Base-by-base conservation (phyloP, 352 stramenopile genomes). In the Globisporangium nunn region DNA sequence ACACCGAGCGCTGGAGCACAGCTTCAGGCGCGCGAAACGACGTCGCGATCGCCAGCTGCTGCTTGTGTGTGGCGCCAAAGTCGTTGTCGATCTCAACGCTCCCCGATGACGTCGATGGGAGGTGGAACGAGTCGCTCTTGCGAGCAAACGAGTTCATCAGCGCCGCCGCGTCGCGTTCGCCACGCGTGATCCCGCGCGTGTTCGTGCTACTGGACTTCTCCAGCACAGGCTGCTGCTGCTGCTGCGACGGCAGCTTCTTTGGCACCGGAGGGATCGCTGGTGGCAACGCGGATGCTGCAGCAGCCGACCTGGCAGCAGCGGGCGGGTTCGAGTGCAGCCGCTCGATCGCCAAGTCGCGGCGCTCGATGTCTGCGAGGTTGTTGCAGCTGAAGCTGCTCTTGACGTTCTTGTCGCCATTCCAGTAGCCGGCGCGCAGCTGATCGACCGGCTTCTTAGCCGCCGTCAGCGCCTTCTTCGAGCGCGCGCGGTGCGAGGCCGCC, bases 331-430 rank as follows among this genome's bases (percentile, higher is more conserved):
- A 15, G 17, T 15, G 15, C 31, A 63, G 37, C 31, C 68, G 63
- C 48, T 86, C 72, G 40, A 85, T 61, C 49, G 70, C 30, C 7
- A 81, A 52, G 31, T 76, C 76, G 10, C 67, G 69, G 11, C 72
- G 64, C 59, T 87, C 81, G 39, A 88, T 74, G 44, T 91, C 81
- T 3, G 76, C 57, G 18, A 91, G 52, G 51, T 91, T 91, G 65
- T 91, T 91, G 72, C 76, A 88, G 54, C 81, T 91, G 44, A 88
- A 87, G 66, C 81, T 91, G 66, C 75, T 88, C 56, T 82, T 91
- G 52, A 88, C 68, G 60, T 85, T 88, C 55, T 73, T 85, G 23
- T 67, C 54, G 37, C 71, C 73, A 50, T 88, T 88, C 81, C 81
- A 88, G 52, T 88, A 91, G 4, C 78, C 81, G 5, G 74, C 72